Evolutionary conservation across 2,329 filamentous ascomycete genomes (phyloP).

Genomic region (Cytospora mali): DNA sequence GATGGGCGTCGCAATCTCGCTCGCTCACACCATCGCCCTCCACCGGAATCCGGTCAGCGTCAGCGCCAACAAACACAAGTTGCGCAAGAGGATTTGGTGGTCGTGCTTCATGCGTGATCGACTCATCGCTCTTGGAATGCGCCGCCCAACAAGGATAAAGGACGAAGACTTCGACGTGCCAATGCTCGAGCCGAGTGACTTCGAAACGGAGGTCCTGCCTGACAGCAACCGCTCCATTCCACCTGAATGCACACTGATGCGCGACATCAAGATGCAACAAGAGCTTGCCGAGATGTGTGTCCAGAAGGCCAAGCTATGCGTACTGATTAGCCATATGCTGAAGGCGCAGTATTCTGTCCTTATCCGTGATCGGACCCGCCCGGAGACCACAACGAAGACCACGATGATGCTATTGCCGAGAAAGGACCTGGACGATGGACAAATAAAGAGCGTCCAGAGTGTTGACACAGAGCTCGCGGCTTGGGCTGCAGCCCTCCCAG

Average conservation of each 20-base stretch:
- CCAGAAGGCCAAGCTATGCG: slow-evolving; percentile 84
- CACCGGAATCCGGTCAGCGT: slow-evolving; percentile 82
- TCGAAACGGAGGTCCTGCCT: slow-evolving; percentile 72
- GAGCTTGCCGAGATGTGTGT: slow-evolving; percentile 88
- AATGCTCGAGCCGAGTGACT: slow-evolving; percentile 83
- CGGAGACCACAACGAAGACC: slow-evolving; percentile 73
- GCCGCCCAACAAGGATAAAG: slow-evolving; percentile 88
- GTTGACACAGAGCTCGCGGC: slow-evolving; percentile 79
- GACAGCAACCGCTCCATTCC: slow-evolving; percentile 70
- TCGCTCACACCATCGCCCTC: slow-evolving; percentile 90
- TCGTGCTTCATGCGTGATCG: slow-evolving; percentile 95
- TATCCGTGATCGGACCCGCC: slow-evolving; percentile 78
- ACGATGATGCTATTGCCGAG: slow-evolving; percentile 92
- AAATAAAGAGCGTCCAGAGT: slow-evolving; percentile 70
- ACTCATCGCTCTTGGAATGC: slow-evolving; percentile 90
- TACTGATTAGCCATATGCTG: slow-evolving; percentile 87
- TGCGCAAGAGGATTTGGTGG: slow-evolving; percentile 99
- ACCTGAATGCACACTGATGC: slow-evolving; percentile 68
- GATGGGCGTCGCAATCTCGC: slow-evolving; percentile 94
- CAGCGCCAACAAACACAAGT: slow-evolving; percentile 70
- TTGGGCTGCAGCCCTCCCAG: slow-evolving; percentile 75
- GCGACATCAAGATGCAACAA: slow-evolving; percentile 72
- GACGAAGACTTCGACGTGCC: slow-evolving; percentile 92
- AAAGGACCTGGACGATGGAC: slow-evolving; percentile 74
- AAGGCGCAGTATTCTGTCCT: slow-evolving; percentile 91